Conservation (phyloP, 192 early-diverging fungal species). For the Podila minutissima region DNA sequence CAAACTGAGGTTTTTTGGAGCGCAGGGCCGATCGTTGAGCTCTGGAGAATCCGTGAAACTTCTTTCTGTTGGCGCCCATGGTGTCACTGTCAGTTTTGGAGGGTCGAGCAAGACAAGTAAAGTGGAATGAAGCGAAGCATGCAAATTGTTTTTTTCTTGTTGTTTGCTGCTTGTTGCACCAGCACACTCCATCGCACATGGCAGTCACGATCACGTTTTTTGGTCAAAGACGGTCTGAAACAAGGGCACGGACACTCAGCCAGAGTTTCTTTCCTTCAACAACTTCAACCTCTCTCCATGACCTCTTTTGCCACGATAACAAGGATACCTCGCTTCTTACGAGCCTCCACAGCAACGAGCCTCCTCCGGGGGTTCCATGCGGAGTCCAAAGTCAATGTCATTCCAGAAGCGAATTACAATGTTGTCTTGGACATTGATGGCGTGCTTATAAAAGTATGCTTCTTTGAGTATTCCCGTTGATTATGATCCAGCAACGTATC, state of each 20-base stretch:
- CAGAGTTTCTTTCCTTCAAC: no score
- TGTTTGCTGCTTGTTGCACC: neutral
- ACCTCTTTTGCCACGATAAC: no score
- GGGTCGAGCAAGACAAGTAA: neutral
- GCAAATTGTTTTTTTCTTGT: neutral
- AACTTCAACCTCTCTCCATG: no score
- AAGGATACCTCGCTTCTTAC: no score
- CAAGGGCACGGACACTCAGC: no score
- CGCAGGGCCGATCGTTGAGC: neutral
- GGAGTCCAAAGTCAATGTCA: no score
- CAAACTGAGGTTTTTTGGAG: neutral
- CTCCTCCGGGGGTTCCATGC: no score
- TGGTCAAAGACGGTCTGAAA: no score
- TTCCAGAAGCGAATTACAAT: conserved; percentile 28
- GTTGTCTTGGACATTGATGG: conserved; percentile 86
- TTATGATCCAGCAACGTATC: neutral
- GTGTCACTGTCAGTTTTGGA: neutral
- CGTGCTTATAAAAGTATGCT: conserved; percentile 80
- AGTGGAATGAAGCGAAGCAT: neutral
- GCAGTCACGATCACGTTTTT: neutral
- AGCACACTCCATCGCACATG: no score
- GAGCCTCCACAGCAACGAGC: no score
- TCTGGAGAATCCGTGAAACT: neutral
- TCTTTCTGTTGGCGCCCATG: neutral
- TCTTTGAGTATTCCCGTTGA: neutral